phyloP scores from a whole-genome alignment of 257 asterid species.

The Solanum ossicruentum region DNA sequence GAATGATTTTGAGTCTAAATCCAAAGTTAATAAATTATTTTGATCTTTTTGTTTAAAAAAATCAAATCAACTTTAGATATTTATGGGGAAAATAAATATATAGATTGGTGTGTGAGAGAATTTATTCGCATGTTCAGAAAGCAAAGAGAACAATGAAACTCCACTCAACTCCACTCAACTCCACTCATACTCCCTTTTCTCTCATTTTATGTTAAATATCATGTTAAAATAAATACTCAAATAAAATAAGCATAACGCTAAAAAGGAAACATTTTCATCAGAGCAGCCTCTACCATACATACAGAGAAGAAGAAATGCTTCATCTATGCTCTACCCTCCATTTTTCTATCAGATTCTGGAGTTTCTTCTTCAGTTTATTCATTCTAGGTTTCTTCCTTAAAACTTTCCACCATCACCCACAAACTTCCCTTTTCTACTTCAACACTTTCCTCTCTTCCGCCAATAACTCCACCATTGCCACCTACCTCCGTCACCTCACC shows the following conservation, averaged over 20 bases:
- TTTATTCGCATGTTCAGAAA: not conserved
- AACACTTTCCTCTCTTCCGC: conserved; percentile 47
- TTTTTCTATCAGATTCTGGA: conserved; percentile 17
- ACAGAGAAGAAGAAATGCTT: not conserved
- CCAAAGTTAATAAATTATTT: no score
- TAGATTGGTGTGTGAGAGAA: not conserved
- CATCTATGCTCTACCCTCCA: not conserved
- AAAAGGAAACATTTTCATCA: no score
- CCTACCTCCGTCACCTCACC: conserved; percentile 81
- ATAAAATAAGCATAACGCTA: no score
- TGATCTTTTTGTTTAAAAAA: no score
- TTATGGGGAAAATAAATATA: no score
- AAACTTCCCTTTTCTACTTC: conserved; percentile 9
- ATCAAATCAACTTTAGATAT: no score
- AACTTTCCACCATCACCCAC: conserved; percentile 21
- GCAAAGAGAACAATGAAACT: no score
- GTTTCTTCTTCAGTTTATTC: conserved; percentile 32
- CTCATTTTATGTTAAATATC: no score
- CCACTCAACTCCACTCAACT: no score
- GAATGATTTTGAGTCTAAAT: no score
- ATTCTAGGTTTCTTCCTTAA: conserved; percentile 26
- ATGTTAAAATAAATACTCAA: no score
- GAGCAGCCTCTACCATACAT: not conserved
- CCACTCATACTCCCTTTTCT: no score
- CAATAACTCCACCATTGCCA: conserved; percentile 59